phyloP scores from a whole-genome alignment of 805 yeast genomes.

The Candida chauliodis region DNA sequence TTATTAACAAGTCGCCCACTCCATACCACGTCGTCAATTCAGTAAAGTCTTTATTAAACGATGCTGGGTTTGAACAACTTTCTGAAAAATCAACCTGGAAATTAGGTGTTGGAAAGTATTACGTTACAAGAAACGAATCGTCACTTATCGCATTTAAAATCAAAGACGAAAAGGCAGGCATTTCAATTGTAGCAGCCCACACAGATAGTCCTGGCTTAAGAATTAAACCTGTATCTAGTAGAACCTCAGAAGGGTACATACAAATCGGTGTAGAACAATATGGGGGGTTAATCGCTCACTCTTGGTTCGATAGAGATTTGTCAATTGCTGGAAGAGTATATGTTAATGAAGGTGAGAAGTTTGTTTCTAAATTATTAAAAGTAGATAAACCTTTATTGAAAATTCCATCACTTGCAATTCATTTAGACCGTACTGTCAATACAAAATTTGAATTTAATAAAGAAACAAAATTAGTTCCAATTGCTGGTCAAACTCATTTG shows the following conservation, averaged over 20 bases:
- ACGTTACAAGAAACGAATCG: constrained; percentile 85
- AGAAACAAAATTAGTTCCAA: constrained; percentile 82
- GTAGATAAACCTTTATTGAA: constrained; percentile 80
- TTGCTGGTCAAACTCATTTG: constrained; percentile 57
- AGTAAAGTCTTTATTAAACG: constrained; percentile 50
- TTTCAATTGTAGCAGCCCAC: constrained; percentile 92
- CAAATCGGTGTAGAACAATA: constrained; percentile 93
- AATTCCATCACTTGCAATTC: constrained; percentile 94
- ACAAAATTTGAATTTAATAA: constrained; percentile 82
- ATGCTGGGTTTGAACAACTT: constrained; percentile 70
- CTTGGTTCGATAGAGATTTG: constrained; percentile 96
- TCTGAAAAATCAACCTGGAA: constrained; percentile 70
- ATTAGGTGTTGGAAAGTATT: constrained; percentile 61
- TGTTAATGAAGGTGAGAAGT: constrained; percentile 50
- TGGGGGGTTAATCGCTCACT: constrained; percentile 95
- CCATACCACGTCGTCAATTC: constrained; percentile 89
- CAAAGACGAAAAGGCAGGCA: constrained; percentile 74
- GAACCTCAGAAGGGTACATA: constrained; percentile 65
- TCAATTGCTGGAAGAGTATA: constrained; percentile 90
- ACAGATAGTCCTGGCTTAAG: constrained; percentile 91
- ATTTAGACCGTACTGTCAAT: constrained; percentile 74
- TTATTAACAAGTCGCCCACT: constrained; percentile 82
- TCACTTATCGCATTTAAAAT: constrained; percentile 79
- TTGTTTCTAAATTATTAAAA: constrained; percentile 67
- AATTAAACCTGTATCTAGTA: constrained; percentile 81